Evolutionary conservation across 176 grass and related monocot species (phyloP), one percentile per base, ranked within the genome.

Genomic region (Triticum turgidum): DNA sequence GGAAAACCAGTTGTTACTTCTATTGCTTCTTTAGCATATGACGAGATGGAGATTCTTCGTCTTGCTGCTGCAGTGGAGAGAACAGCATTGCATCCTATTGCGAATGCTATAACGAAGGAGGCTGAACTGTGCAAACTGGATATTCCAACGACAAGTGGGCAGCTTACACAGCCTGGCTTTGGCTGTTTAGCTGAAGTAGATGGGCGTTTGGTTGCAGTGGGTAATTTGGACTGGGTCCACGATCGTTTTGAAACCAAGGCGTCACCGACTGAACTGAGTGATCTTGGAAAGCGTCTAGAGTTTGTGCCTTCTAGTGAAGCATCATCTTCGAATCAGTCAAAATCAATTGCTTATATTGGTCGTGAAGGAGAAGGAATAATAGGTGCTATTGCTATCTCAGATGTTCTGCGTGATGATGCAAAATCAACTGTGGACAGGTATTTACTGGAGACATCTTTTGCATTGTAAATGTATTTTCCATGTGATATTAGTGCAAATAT

Each of bases 41-140:
- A 92, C 25, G 90, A 94, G 62, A 70, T 29, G 44, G 87, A 94
- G 64, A 86, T 96, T 73, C 96, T 98, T 85, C 75, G 64, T 25
- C 86, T 98, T 33, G 96, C 96, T 79, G 96, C 96, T 92, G 92
- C 96, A 82, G 96, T 98, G 88, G 96, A 98, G 84, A 96, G 91
- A 80, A 96, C 93, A 80, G 93, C 92, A 73, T 86, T 92, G 84
- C 96, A 98, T 86, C 96, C 96, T 83, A 98, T 98, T 85, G 96
- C 96, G 27, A 92, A 89, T 84, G 96, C 96, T 86, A 98, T 98
- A 91, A 70, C 87, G 69, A 86, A 89, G 66, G 89, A 98, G 89
- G 93, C 96, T 67, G 87, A 92, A 84, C 79, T 82, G 25, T 70
- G 96, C 33, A 87, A 92, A 82, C 72, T 96, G 41, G 92, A 92